Evolutionary conservation across 108 stramenopile genomes (phyloP).

Genomic region (Seminavis robusta): DNA sequence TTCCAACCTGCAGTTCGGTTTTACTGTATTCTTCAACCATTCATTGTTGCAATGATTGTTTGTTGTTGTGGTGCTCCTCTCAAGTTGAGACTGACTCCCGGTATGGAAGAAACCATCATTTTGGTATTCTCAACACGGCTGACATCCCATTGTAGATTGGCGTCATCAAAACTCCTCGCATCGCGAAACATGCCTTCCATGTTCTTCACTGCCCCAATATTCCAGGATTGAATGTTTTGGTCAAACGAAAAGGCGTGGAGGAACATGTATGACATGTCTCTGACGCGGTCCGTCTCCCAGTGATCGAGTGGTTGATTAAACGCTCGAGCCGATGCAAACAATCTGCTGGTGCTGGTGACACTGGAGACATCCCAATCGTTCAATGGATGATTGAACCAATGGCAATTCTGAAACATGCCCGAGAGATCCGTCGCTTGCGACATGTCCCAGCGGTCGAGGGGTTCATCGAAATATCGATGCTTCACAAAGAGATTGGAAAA

Average conservation of each 20-base stretch:
- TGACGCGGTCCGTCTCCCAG: conserved; percentile 29
- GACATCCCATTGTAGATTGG: conserved; percentile 6
- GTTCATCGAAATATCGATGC: conserved; percentile 18
- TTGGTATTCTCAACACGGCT: no score
- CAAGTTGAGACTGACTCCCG: no score
- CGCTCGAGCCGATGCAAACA: no score
- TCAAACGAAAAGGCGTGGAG: conserved; percentile 20
- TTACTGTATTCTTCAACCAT: no score
- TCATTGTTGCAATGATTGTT: no score
- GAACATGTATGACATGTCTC: conserved; percentile 23
- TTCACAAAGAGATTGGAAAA: conserved; percentile 12
- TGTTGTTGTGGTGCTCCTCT: no score
- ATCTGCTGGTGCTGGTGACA: no score
- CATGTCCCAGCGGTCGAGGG: conserved; percentile 2
- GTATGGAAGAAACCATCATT: no score
- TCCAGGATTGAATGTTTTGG: conserved; percentile 27
- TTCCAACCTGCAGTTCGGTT: no score
- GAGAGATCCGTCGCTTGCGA: not conserved
- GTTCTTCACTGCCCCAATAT: not conserved
- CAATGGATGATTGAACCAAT: conserved; percentile 17
- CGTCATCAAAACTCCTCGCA: conserved; percentile 6
- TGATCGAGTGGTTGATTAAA: conserved; percentile 39
- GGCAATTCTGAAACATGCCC: no score
- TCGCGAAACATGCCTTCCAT: conserved; percentile 25
- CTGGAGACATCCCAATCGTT: not conserved